Base-by-base conservation (phyloP, 441 rosid species). In the Aquilaria agallochum region DNA sequence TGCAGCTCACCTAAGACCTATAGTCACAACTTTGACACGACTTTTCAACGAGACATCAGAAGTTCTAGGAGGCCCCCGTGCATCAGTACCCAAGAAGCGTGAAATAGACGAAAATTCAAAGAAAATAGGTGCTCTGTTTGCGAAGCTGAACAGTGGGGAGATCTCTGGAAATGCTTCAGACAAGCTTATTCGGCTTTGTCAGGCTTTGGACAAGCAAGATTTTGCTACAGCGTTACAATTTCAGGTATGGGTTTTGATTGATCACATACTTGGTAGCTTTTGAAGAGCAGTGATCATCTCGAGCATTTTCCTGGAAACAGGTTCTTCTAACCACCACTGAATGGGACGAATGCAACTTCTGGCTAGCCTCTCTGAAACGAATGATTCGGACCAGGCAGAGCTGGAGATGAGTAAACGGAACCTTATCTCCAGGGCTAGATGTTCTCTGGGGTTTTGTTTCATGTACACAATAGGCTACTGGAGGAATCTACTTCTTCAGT, bases 291-390 rank as follows among this genome's bases (percentile, higher is more conserved):
- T 34, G 40, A 34, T 34, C 40, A 34, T 34, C 40, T 34, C 6
- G 6, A 1, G 40, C 6, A 3, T 6, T 34, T 34, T 34, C 40
- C 40, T 34, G 4, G 56, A 20, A 59, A 56, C 82, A 92, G 98
- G 95, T 92, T 50, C 83, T 74, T 60, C 91, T 95, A 64, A 92
- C 99, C 11, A 90, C 95, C 9, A 92, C 87, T 30, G 97, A 92
- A 71, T 95, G 99, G 98, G 99, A 95, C 61, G 98, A 95, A 66
- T 90, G 99, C 78, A 93, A 85, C 78, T 88, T 88, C 82, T 95
- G 98, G 99, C 82, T 95, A 66, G 85, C 96, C 12, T 80, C 92
- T 1, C 80, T 95, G 4, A 95, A 95, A 79, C 81, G 99, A 71
- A 92, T 90, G 97, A 95, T 92, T 71, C 90, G 88, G 80, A 78